phyloP scores from a whole-genome alignment of 495 filamentous ascomycete species.

The Aspergillus sclerotioniger region DNA sequence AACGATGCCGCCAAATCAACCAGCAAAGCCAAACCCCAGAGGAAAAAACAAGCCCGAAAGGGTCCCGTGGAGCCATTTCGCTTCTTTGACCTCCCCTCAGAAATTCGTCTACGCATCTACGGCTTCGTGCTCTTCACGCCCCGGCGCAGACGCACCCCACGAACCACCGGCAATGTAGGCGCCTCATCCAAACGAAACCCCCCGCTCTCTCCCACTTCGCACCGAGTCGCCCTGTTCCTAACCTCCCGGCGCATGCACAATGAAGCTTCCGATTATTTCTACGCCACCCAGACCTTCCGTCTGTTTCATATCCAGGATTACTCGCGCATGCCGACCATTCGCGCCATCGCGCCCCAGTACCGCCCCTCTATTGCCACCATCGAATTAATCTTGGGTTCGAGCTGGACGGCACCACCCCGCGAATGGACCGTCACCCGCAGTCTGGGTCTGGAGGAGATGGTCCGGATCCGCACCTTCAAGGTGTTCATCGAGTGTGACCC shows the following conservation, averaged over 20 bases:
- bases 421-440: conserved; percentile 67
- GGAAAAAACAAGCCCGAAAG: conserved; percentile 19
- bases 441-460: conserved; percentile 65
- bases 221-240: conserved; percentile 60
- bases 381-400: conserved; percentile 76
- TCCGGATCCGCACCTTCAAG: conserved; percentile 58
- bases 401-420: conserved; percentile 71
- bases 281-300: conserved; percentile 71
- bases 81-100: conserved; percentile 75
- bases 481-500: conserved; percentile 82
- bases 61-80: conserved; percentile 49
- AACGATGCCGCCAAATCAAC: conserved; percentile 9
- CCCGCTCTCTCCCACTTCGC: conserved; percentile 43
- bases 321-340: conserved; percentile 55
- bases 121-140: conserved; percentile 56
- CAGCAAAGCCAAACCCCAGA: conserved; percentile 16
- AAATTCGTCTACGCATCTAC: conserved; percentile 73
- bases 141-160: conserved; percentile 27
- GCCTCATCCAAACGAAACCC: conserved; percentile 72
- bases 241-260: conserved; percentile 62
- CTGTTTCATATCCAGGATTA: conserved; percentile 73
- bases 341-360: conserved; percentile 55
- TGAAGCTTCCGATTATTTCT: conserved; percentile 74
- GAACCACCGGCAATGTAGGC: conserved; percentile 56
- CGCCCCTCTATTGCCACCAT: conserved; percentile 63